Percentiles rank a stretch among this genome's conserved stretches.
Conservation (phyloP, 2,329 filamentous ascomycete species). For the Chrysoporthe deuterocubensis region DNA sequence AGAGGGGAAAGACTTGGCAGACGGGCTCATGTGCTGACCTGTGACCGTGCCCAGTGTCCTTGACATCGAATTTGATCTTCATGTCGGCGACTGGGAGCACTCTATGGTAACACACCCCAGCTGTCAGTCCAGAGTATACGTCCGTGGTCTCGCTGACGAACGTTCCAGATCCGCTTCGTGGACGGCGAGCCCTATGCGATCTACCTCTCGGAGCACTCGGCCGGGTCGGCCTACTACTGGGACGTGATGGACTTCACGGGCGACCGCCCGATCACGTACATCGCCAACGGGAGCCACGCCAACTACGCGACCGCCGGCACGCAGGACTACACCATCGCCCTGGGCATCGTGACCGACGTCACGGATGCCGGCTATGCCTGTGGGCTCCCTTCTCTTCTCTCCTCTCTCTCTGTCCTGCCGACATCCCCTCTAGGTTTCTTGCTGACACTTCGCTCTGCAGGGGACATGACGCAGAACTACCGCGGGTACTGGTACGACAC, state of each 20-base stretch:
- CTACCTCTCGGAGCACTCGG: constrained; percentile 33
- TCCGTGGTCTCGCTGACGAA: neutral
- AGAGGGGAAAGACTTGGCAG: neutral
- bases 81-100: constrained; percentile 37
- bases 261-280: constrained; percentile 30
- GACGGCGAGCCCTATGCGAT: constrained; percentile 30
- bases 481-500: constrained; percentile 33
- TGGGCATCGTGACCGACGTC: constrained; percentile 30
- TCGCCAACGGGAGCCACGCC: constrained; percentile 32
- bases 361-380: constrained; percentile 31
- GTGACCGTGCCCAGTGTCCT: constrained; percentile 26
- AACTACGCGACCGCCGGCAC: constrained; percentile 33
- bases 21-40: neutral
- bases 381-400: neutral
- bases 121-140: too few species aligned
- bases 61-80: constrained; percentile 32
- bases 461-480: constrained; percentile 34
- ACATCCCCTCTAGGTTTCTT: too few species aligned
- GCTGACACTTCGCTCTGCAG: neutral
- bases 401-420: too few species aligned
- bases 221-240: constrained; percentile 35
- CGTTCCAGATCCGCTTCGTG: constrained; percentile 32
- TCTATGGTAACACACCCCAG: constrained; percentile 28
- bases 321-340: constrained; percentile 32
- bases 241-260: constrained; percentile 26